These are phyloP conservation scores for Yamadazyma scolyti DNA, from an alignment of 805 yeast genomes.

Conservation along the genomic window DNA sequence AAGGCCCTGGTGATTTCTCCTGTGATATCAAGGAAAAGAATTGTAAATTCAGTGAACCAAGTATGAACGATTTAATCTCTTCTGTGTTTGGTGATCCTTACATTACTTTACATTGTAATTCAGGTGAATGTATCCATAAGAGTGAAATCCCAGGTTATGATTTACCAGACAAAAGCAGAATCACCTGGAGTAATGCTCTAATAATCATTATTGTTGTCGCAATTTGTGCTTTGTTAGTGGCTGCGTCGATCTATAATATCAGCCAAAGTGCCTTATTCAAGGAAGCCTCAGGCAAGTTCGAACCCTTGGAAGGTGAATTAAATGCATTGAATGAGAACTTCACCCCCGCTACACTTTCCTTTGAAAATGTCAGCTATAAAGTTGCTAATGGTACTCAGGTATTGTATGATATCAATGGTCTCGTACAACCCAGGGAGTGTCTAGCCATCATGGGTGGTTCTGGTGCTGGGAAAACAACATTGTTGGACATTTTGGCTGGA, in stretches of 20 bases:
- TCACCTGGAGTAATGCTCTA: slow-evolving; percentile 45
- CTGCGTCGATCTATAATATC: slow-evolving; percentile 45
- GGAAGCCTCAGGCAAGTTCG: slow-evolving; percentile 18
- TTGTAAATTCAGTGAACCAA: slow-evolving; percentile 89
- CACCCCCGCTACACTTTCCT: slow-evolving; percentile 51
- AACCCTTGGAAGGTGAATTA: slow-evolving; percentile 22
- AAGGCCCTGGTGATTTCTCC: slow-evolving; percentile 89
- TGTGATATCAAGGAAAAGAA: slow-evolving; percentile 62
- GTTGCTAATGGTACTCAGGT: slow-evolving; percentile 48
- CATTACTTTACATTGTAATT: slow-evolving; percentile 73
- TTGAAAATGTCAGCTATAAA: slow-evolving; percentile 65
- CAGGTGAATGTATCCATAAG: slow-evolving; percentile 91
- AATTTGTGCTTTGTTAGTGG: slow-evolving; percentile 39
- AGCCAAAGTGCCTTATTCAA: slow-evolving; percentile 61
- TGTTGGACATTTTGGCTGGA: slow-evolving; percentile 86
- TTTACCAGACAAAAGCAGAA: slow-evolving; percentile 50
- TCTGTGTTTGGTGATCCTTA: slow-evolving; percentile 94
- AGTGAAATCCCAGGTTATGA: slow-evolving; percentile 91
- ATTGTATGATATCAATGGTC: slow-evolving; percentile 64
- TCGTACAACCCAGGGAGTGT: slow-evolving; percentile 82
- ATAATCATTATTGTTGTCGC: slow-evolving; percentile 42
- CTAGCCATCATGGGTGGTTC: slow-evolving; percentile 98
- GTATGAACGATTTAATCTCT: slow-evolving; percentile 88
- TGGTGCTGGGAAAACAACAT: slow-evolving; percentile 96
- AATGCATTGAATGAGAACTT: slow-evolving; percentile 37